Conservation (phyloP, 2,329 filamentous ascomycete genomes). For the Diaporthe sp. region DNA sequence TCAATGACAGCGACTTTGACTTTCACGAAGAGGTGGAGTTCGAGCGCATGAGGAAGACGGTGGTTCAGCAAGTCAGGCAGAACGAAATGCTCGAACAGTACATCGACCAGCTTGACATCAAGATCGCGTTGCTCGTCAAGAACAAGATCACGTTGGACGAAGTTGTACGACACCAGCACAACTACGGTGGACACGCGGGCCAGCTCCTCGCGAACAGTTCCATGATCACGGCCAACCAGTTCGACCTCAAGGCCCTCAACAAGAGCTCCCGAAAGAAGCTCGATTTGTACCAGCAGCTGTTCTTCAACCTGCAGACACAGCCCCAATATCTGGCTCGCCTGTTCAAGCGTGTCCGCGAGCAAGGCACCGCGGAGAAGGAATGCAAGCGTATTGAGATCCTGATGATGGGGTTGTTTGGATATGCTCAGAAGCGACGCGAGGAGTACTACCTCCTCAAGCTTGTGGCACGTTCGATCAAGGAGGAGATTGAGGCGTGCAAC, state of each 20-base stretch:
- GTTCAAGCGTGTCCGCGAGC: constrained; percentile 86
- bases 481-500: constrained; percentile 82
- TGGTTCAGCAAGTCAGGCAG: constrained; percentile 96
- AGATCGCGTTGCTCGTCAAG: constrained; percentile 97
- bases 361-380: constrained; percentile 90
- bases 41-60: constrained; percentile 92
- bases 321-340: constrained; percentile 92
- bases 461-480: constrained; percentile 83
- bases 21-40: constrained; percentile 99
- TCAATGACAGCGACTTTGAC: constrained; percentile 98
- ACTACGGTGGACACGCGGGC: constrained; percentile 91
- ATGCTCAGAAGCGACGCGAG: constrained; percentile 95
- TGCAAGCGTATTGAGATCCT: constrained; percentile 92
- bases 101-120: constrained; percentile 98
- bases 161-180: constrained; percentile 95
- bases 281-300: constrained; percentile 96
- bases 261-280: constrained; percentile 96
- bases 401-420: constrained; percentile 96
- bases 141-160: constrained; percentile 99
- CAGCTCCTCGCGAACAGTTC: constrained; percentile 89
- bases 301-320: constrained; percentile 97
- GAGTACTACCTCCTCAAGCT: constrained; percentile 97
- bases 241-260: constrained; percentile 96
- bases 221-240: constrained; percentile 89
- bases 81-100: constrained; percentile 98